A percentile compares a stretch with the other conserved stretches of the same genome.
Conservation (phyloP, 2,329 filamentous ascomycete genomes). For the Fusarium solani-melongenae region DNA sequence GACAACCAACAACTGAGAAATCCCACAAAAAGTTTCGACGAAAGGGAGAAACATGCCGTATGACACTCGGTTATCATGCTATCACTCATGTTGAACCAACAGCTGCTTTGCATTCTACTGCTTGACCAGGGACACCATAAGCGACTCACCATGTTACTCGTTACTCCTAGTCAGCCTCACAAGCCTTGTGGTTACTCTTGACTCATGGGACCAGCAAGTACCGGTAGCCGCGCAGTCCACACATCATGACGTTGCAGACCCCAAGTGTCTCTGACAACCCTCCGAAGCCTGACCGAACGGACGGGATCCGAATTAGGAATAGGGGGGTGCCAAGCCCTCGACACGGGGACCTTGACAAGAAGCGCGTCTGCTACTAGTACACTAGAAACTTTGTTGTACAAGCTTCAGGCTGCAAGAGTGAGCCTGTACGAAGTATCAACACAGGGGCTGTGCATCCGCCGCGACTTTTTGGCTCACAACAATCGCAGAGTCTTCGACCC, state of each 20-base stretch:
- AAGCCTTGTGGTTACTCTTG: not conserved
- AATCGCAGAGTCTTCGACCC: not conserved
- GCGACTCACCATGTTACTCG: not conserved
- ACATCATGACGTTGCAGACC: slow-evolving; percentile 10
- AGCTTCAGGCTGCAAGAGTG: slow-evolving; percentile 4
- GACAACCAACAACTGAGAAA: slow-evolving; percentile 3
- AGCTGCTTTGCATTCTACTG: not conserved
- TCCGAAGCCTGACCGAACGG: slow-evolving; percentile 4
- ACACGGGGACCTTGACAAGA: slow-evolving; percentile 1
- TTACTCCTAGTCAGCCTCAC: slow-evolving; percentile 10
- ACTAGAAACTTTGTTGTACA: not conserved
- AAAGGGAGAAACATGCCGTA: slow-evolving; percentile 10
- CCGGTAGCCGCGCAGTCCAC: not conserved
- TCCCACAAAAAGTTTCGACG: slow-evolving; percentile 17
- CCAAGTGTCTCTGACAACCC: not conserved
- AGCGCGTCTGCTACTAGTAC: not conserved
- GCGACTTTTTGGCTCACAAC: not conserved
- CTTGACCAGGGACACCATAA: not conserved
- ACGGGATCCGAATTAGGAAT: slow-evolving; percentile 19
- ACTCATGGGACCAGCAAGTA: slow-evolving; percentile 13
- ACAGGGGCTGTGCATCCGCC: not conserved
- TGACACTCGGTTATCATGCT: not conserved
- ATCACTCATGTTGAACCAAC: not conserved
- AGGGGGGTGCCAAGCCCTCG: slow-evolving; percentile 27
- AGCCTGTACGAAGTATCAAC: not conserved